Base-by-base conservation (phyloP, 1,284 basidiomycete species). In the Moesziomyces globuligerus region DNA sequence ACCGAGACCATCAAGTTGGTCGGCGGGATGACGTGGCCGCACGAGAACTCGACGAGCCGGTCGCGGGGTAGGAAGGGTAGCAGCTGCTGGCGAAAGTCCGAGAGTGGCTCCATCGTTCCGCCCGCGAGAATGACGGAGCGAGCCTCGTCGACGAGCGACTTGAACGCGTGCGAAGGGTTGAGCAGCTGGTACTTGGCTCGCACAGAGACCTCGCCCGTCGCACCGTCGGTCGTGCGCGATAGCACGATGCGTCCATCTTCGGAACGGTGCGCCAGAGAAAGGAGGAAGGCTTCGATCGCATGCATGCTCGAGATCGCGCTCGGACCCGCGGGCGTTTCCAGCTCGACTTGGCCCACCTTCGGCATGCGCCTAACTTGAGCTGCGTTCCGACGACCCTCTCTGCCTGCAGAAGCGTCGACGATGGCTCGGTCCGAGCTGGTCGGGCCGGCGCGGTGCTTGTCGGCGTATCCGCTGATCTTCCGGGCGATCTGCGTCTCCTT, bases 71-170 rank as follows among this genome's bases (percentile, higher is more conserved):
- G 78, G 51, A 86, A 85, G 0, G 89, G 86, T 75, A 98, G 93
- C 3, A 98, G 85, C 76, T 98, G 94, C 51, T 86, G 86, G 25
- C 88, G 85, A 23, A 98, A 88, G 82, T 97, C 94, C n/a, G 90
- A 89, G 43, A 97, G 90, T 8, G 95, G 95, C 37, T 93, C 93
- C 95, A 98, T 98, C 0, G 95, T 98, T 2, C 95, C 95, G 9
- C 95, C 95, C 0, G 94, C 94, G 15, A 98, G 85, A 23, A 98
- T 85, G 8, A 98, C 89, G 1, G 90, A 88, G 32, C 93, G 85
- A 0, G 94, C 92, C 44, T 87, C 85, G 23, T 92, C 88, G 1
- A 93, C 87, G 1, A 98, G 87, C 29, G 92, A 90, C 49, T 86
- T 85, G 82, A 98, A 98, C 56, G 90, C 87, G 17, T 93, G 90